Evolutionary conservation across 78 protist genomes (phyloP), one percentile per base, ranked within the genome.

Genomic region (Isochrysis galbana): DNA sequence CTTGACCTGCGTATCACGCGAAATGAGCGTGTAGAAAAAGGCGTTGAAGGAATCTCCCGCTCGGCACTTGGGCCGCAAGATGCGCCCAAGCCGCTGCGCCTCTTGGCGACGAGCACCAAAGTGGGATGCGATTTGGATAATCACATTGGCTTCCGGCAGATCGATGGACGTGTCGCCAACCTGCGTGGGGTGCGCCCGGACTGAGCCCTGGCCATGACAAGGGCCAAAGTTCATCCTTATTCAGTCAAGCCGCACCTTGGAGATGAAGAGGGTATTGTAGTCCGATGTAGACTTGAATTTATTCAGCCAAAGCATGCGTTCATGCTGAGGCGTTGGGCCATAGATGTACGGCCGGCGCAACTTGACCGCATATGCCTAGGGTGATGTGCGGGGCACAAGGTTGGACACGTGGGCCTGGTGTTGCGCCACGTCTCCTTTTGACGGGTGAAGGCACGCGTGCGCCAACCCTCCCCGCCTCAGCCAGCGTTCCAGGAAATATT

Each of bases 61-160:
- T 5, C 44, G 94, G 84, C 48, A 17, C 92, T 98, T 98, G 84
- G 99, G 98, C 10, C 99, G 95, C 11, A 98, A 95, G 93, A 99
- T 98, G 38, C 99, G 98, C 34, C 99, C 99, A 11, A 98, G 96
- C 0, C 99, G 98, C 97, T 99, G 99, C 25, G 99, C 99, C 88
- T 99, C 99, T 95, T 98, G 99, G 80, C 92, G 72, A 25, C 95
- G 74, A 17, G 96, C 94, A 21, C 99, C 99, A 91, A 93, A 98
- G 90, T 98, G 98, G 11, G 98, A 89, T 0, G 98, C 93, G 38
- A 99, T 88, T 90, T 99, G 99, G 91, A 98, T 98, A 86, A 98
- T 90, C 72, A 99, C 99, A 25, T 95, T 95, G 23, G 99, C 99
- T 17, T 95, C 98, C 29, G 99, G 99, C 32, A 99, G 93, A 90